Evolutionary conservation across 2,329 filamentous ascomycete genomes (phyloP).

Genomic region (Curvularia lunata): DNA sequence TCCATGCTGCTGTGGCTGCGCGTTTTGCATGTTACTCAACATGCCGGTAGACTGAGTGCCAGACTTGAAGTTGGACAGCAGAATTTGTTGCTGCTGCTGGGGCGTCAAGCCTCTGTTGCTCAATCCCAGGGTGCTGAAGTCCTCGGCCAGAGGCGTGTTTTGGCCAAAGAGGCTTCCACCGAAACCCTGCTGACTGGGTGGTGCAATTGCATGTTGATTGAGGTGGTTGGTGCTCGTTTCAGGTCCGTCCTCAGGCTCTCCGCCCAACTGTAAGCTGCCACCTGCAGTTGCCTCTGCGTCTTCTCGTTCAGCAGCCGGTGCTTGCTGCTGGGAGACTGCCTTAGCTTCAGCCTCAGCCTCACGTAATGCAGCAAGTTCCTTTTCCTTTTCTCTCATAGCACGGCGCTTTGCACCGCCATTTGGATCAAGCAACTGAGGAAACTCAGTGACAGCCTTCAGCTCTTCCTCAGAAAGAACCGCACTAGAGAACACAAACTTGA

Average conservation of each 20-base stretch:
- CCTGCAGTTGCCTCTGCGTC: constrained; percentile 71
- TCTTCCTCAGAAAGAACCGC: constrained; percentile 52
- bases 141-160: constrained; percentile 43
- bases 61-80: constrained; percentile 67
- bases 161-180: constrained; percentile 48
- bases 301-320: constrained; percentile 60
- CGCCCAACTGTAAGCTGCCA: constrained; percentile 86
- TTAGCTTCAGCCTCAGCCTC: constrained; percentile 64
- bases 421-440: constrained; percentile 81
- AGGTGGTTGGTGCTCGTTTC: constrained; percentile 66
- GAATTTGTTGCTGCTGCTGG: constrained; percentile 72
- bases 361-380: constrained; percentile 57
- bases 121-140: constrained; percentile 53
- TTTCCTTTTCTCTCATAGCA: constrained; percentile 70
- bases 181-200: constrained; percentile 73
- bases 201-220: constrained; percentile 71
- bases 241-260: constrained; percentile 82
- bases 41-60: constrained; percentile 60
- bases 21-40: constrained; percentile 53
- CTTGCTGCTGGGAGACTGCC: constrained; percentile 50
- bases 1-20: constrained; percentile 57
- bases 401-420: constrained; percentile 82
- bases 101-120: constrained; percentile 78
- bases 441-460: constrained; percentile 60
- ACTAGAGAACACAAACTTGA: constrained; percentile 62